These are phyloP conservation scores for Lentinula boryana DNA, from an alignment of 768 basidiomycete species.

Conservation along the genomic window DNA sequence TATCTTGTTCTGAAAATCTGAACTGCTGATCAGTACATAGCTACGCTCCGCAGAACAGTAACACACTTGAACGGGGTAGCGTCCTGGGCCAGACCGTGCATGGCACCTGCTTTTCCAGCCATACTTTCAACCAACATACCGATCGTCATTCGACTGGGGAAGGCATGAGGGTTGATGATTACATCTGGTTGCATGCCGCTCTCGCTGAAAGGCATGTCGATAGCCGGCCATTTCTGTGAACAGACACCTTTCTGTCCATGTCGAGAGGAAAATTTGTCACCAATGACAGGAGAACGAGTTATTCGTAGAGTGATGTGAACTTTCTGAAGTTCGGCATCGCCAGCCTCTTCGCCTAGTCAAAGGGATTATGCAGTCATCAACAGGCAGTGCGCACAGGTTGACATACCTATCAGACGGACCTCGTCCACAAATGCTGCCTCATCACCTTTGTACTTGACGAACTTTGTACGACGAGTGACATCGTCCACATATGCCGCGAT, in stretches of 20 bases:
- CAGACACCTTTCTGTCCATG: slow-evolving; percentile 99
- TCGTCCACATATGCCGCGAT: slow-evolving; percentile 88
- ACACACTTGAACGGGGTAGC: slow-evolving; percentile 93
- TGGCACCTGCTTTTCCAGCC: slow-evolving; percentile 98
- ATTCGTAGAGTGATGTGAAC: slow-evolving; percentile 91
- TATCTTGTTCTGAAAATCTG: slow-evolving; percentile 94
- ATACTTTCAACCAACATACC: slow-evolving; percentile 99
- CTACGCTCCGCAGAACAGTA: slow-evolving; percentile 7
- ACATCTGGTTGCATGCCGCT: slow-evolving; percentile 99
- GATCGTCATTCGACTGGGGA: slow-evolving; percentile 99
- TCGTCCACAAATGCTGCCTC: slow-evolving; percentile 86
- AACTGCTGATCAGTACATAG: slow-evolving; percentile 7
- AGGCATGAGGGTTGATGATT: slow-evolving; percentile 99
- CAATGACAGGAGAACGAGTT: slow-evolving; percentile 92
- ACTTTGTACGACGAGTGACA: slow-evolving; percentile 71
- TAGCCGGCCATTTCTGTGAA: slow-evolving; percentile 96
- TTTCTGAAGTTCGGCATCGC: slow-evolving; percentile 86
- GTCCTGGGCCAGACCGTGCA: slow-evolving; percentile 98
- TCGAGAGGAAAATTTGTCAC: slow-evolving; percentile 98
- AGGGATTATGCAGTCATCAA: not conserved
- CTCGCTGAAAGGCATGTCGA: slow-evolving; percentile 99
- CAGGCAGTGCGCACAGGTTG: not conserved
- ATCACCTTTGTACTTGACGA: slow-evolving; percentile 96
- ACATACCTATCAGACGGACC: slow-evolving; percentile 78
- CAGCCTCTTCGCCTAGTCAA: slow-evolving; percentile 69